Evolutionary conservation across 192 early-diverging fungal genomes (phyloP).

Genomic region (Chytriomyces confervae): DNA sequence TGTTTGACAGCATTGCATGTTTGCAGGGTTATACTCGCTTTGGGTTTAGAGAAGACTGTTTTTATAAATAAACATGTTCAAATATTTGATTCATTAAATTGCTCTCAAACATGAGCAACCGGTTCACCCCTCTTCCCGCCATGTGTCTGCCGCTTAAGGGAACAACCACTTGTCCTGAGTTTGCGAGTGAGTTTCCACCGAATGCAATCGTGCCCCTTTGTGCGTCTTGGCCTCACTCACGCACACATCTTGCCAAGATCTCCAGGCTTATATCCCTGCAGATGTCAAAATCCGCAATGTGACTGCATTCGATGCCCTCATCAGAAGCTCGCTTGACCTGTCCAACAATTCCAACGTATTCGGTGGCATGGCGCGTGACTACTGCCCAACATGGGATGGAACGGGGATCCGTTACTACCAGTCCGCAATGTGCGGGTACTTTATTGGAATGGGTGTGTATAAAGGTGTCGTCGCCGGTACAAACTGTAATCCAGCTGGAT

Average conservation of each 20-base stretch:
- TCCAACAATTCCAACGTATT: neutral
- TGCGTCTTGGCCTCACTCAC: too few relatives aligned
- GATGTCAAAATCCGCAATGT: neutral
- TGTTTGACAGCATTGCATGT: too few relatives aligned
- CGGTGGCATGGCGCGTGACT: neutral
- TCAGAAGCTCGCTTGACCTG: neutral
- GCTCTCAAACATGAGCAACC: too few relatives aligned
- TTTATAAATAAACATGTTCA: too few relatives aligned
- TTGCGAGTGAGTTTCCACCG: neutral
- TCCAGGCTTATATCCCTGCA: neutral
- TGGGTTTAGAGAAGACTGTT: too few relatives aligned
- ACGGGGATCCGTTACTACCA: conserved; percentile 15
- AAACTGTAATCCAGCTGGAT: conserved; percentile 1
- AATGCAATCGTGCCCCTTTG: too few relatives aligned
- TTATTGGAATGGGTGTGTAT: neutral
- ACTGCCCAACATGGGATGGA: conserved; percentile 30
- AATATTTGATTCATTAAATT: too few relatives aligned
- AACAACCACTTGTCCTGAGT: neutral
- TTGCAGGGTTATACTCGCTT: too few relatives aligned
- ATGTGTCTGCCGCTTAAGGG: conserved; percentile 8
- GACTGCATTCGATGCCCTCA: conserved; percentile 11
- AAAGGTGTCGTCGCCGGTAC: neutral
- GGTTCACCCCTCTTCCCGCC: neutral
- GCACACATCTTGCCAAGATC: too few relatives aligned
- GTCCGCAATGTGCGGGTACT: conserved; percentile 2